Evolutionary conservation across 768 basidiomycete genomes (phyloP), one percentile per base, ranked within the genome.

Genomic region (Lactifluus echinatus): DNA sequence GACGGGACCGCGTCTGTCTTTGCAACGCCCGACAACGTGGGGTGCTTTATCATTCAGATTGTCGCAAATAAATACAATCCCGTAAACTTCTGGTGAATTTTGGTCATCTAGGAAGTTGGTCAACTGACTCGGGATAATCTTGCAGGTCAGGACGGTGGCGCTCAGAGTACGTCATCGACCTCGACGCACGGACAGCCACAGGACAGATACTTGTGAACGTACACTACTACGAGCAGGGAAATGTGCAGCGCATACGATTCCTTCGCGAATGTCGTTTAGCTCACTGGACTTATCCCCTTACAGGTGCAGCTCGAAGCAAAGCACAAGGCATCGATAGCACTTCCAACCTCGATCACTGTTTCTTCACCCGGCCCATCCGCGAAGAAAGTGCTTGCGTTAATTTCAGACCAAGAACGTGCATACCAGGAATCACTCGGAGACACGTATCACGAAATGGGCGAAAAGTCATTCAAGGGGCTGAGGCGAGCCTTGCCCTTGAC

Each of bases 61-160:
- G 93, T 95, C n/a, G 87, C 91, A 19, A 95, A 96, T 70, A 92
- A 93, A 68, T 97, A 97, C 72, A 97, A 95, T 67, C 88, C 91
- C 0, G 72, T 80, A 21, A 97, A 97, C 70, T 97, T 80, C 73
- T 98, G 95, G 95, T 93, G 55, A 50, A 76, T 58, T 24, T 17
- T 29, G 15, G n/a, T 48, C 42, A 19, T 31, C 17, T 28, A 21
- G 50, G 6, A 10, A 4, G 23, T n/a, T 50, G 2, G 23, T 24
- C 19, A 8, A 44, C 19, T 19, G 10, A 11, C 7, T 40, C 8
- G 40, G 8, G 21, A 21, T 44, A 14, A 52, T 31, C 21, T 42
- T 31, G 24, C 53, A 95, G 94, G 93, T 87, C 93, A 28, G 95
- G 95, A 33, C 77, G 93, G 68, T 98, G 95, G 95, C 81, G 94